Percentiles rank a stretch among this genome's conserved stretches.
phyloP scores from a whole-genome alignment of 1,284 basidiomycete genomes.

The Taiwanofungus camphoratus region DNA sequence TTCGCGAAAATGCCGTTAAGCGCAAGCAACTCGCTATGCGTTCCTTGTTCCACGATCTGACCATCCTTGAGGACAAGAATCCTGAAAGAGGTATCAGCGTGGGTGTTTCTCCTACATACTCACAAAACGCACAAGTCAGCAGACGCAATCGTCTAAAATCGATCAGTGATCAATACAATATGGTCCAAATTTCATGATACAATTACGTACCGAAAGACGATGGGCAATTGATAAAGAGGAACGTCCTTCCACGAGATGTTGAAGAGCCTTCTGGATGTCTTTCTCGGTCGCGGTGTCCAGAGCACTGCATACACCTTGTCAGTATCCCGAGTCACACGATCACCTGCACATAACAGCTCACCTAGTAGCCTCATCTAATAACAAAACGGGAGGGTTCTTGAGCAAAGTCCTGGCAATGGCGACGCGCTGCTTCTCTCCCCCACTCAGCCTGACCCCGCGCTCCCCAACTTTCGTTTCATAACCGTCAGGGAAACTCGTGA shows the following conservation, averaged over 20 bases:
- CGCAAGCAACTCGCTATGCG: constrained; percentile 66
- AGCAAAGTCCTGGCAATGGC: constrained; percentile 83
- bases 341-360: constrained; percentile 20
- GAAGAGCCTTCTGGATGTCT: constrained; percentile 78
- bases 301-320: constrained; percentile 38
- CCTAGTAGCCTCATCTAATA: constrained; percentile 82
- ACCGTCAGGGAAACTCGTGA: constrained; percentile 75
- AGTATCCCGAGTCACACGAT: not conserved
- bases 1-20: constrained; percentile 67
- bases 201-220: constrained; percentile 61
- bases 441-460: constrained; percentile 74
- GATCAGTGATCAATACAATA: constrained; percentile 8
- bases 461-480: constrained; percentile 79
- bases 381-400: constrained; percentile 80
- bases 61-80: constrained; percentile 82
- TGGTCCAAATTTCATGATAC: constrained; percentile 13
- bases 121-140: constrained; percentile 59
- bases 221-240: constrained; percentile 79
- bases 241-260: constrained; percentile 64
- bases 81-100: constrained; percentile 32
- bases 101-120: constrained; percentile 3
- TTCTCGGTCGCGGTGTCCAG: constrained; percentile 82
- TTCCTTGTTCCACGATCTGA: constrained; percentile 74
- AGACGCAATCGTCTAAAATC: constrained; percentile 67
- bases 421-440: constrained; percentile 82